phyloP scores from a whole-genome alignment of 495 filamentous ascomycete genomes.

The Trichoderma orchidacearum region DNA sequence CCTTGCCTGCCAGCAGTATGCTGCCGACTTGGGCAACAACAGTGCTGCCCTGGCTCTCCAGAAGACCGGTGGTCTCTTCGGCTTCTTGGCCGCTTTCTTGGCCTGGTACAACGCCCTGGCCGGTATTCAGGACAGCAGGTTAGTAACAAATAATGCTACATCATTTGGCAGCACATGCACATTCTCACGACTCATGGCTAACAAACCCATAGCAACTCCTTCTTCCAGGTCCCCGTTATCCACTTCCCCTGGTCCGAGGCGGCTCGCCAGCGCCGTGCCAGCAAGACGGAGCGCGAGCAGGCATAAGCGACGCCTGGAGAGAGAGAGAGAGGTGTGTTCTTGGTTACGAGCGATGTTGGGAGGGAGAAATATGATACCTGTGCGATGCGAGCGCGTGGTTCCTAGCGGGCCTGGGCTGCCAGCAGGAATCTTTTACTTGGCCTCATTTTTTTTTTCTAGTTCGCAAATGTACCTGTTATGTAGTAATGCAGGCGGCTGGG shows the following conservation, averaged over 20 bases:
- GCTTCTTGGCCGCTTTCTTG: constrained; percentile 74
- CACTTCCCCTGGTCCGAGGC: constrained; percentile 97
- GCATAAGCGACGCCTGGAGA: constrained; percentile 9
- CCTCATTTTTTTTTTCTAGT: not conserved
- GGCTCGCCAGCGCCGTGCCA: constrained; percentile 45
- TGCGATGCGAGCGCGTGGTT: not conserved
- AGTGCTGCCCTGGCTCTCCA: constrained; percentile 26
- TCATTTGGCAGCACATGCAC: not conserved
- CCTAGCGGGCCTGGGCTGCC: not conserved
- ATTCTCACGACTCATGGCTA: no score
- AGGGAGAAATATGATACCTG: constrained; percentile 1
- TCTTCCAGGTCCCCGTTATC: constrained; percentile 88
- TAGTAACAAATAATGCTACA: constrained; percentile 8
- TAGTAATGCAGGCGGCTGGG: not conserved
- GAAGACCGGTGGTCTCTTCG: constrained; percentile 80
- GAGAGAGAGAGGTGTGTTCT: not conserved
- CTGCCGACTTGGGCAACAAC: constrained; percentile 16
- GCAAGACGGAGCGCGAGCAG: constrained; percentile 19
- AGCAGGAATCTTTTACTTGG: not conserved
- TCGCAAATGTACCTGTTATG: not conserved
- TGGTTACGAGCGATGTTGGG: not conserved
- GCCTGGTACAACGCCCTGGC: constrained; percentile 97
- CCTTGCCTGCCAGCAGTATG: constrained; percentile 63
- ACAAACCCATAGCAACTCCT: constrained; percentile 47
- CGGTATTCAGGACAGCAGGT: constrained; percentile 87